These are phyloP conservation scores for Pythium aristosporum DNA, from an alignment of 352 stramenopile genomes.

Conservation along the genomic window DNA sequence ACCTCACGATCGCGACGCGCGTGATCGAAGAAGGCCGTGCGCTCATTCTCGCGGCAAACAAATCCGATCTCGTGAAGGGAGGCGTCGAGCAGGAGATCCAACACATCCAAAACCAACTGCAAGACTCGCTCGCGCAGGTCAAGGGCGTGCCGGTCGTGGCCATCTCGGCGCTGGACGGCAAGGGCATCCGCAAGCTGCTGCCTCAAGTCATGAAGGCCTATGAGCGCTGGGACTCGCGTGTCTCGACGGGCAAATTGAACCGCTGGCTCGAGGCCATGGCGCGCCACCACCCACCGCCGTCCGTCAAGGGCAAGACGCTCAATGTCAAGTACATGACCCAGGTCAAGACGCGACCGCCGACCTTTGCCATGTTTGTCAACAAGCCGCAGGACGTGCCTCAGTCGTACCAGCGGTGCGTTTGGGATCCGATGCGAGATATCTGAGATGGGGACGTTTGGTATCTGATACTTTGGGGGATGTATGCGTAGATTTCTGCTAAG, in stretches of 20 bases:
- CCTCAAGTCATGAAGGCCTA: slow-evolving; percentile 83
- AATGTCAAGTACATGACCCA: slow-evolving; percentile 90
- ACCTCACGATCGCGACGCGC: slow-evolving; percentile 78
- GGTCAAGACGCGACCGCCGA: slow-evolving; percentile 78
- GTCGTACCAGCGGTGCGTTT: slow-evolving; percentile 60
- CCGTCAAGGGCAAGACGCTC: slow-evolving; percentile 78
- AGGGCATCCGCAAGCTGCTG: slow-evolving; percentile 77
- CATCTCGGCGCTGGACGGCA: slow-evolving; percentile 74
- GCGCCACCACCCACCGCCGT: slow-evolving; percentile 78
- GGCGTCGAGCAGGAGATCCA: slow-evolving; percentile 60
- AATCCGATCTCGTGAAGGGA: slow-evolving; percentile 52
- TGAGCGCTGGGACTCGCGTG: slow-evolving; percentile 75
- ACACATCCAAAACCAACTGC: slow-evolving; percentile 68
- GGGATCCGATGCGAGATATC: no score
- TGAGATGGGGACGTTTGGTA: not conserved
- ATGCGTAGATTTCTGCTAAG: slow-evolving; percentile 59
- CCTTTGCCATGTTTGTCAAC: slow-evolving; percentile 83
- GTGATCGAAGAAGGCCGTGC: slow-evolving; percentile 79
- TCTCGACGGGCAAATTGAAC: slow-evolving; percentile 76
- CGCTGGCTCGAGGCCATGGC: slow-evolving; percentile 85
- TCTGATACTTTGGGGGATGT: slow-evolving; percentile 5
- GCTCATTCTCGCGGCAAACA: slow-evolving; percentile 78
- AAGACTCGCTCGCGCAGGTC: slow-evolving; percentile 72
- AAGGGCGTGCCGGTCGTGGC: slow-evolving; percentile 74
- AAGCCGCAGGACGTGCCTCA: slow-evolving; percentile 73